Conservation (phyloP, 164 flowering plant species). For the Buxus sempervirens region DNA sequence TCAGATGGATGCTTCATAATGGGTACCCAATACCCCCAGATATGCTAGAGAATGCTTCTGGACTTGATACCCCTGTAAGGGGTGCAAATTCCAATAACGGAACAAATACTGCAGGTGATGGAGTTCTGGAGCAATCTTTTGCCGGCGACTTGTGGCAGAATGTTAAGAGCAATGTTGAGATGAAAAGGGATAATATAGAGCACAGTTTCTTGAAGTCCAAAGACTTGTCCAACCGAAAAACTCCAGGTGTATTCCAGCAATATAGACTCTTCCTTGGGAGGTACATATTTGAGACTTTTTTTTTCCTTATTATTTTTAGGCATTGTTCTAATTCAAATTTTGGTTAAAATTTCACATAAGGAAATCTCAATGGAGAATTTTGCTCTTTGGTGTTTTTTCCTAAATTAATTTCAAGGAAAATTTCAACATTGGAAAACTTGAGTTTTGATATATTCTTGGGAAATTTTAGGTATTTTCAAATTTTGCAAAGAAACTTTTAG, state of each 20-base stretch:
- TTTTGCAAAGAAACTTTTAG: no score
- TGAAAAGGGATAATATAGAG: constrained; percentile 50
- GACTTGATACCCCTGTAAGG: constrained; percentile 34
- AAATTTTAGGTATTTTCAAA: no score
- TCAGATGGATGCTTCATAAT: constrained; percentile 96
- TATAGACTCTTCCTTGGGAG: constrained; percentile 86
- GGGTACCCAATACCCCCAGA: constrained; percentile 88
- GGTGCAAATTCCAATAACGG: constrained; percentile 35
- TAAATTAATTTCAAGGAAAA: no score
- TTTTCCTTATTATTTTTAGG: background rate
- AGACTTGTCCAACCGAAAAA: constrained; percentile 69
- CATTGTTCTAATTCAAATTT: no score
- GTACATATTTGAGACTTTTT: constrained; percentile 29
- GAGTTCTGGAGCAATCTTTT: constrained; percentile 49
- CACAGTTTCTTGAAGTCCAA: constrained; percentile 42
- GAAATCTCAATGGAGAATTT: no score
- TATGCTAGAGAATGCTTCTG: constrained; percentile 53
- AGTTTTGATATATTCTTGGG: no score
- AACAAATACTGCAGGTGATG: constrained; percentile 21
- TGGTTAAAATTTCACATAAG: no score
- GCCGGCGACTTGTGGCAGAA: constrained; percentile 85
- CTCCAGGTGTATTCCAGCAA: constrained; percentile 58
- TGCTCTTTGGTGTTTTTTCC: no score
- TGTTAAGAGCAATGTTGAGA: constrained; percentile 48
- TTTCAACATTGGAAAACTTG: no score